Percentiles rank a stretch among this genome's conserved stretches.
phyloP scores from a whole-genome alignment of 768 basidiomycete species.

The Gyrodon lividus region DNA sequence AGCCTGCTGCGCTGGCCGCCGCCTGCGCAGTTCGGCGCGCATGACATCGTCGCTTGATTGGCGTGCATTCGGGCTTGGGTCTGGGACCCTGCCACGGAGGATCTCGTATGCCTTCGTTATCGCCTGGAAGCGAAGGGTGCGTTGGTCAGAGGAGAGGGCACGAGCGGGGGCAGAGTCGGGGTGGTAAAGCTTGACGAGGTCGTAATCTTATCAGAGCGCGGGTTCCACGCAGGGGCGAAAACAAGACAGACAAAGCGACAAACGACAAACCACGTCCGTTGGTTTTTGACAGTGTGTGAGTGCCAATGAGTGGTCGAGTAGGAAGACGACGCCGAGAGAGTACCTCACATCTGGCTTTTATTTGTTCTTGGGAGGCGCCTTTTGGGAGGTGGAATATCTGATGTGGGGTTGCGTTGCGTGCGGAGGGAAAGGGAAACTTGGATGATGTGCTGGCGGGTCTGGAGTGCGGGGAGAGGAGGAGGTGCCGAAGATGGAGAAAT shows the following conservation, averaged over 20 bases:
- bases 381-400: conserved; percentile 70
- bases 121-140: conserved; percentile 62
- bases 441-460: conserved; percentile 14
- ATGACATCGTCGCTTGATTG: conserved; percentile 35
- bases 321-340: neutral
- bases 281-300: no score
- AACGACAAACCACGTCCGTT: neutral
- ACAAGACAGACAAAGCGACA: neutral
- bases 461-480: neutral
- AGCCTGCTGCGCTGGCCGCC: conserved; percentile 38
- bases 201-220: conserved; percentile 53
- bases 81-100: conserved; percentile 15
- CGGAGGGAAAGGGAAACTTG: conserved; percentile 49
- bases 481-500: no score
- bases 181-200: conserved; percentile 69
- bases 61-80: neutral
- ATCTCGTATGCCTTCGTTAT: conserved; percentile 64
- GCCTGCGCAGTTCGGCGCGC: conserved; percentile 51
- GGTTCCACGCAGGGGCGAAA: no score
- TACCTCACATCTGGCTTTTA: conserved; percentile 65
- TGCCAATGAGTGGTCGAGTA: neutral
- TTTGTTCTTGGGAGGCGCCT: conserved; percentile 54
- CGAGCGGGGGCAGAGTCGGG: conserved; percentile 58
- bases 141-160: conserved; percentile 38
- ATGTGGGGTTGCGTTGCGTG: conserved; percentile 58